Conservation (phyloP, 345 rosid species). For the Citrus maxima region DNA sequence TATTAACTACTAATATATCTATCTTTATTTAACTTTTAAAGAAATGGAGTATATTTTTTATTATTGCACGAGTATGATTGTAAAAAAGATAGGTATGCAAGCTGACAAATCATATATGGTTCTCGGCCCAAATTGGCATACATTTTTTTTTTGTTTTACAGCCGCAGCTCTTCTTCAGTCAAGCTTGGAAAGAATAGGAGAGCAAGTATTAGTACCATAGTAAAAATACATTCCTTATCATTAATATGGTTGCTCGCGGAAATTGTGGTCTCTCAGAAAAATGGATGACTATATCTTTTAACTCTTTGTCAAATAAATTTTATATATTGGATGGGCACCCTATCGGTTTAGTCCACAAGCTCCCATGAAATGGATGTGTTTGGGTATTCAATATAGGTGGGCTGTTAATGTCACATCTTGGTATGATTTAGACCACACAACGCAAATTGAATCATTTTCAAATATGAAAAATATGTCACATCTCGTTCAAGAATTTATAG, state of each 20-base stretch:
- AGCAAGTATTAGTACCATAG: no score
- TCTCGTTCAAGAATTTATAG: neutral
- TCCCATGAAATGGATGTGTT: neutral
- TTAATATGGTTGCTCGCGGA: no score
- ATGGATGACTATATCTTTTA: no score
- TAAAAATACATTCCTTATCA: no score
- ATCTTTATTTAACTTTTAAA: neutral
- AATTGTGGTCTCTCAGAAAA: no score
- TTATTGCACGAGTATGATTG: neutral
- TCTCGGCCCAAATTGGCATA: no score
- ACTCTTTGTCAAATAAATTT: neutral
- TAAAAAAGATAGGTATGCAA: neutral
- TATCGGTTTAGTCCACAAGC: neutral
- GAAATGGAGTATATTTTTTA: neutral
- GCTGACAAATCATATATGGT: neutral
- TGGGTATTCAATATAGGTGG: neutral
- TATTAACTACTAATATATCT: neutral
- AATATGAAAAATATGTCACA: neutral
- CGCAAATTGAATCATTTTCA: neutral
- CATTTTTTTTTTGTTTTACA: no score
- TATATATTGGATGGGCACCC: neutral
- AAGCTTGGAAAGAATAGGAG: no score
- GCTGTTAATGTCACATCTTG: conserved; percentile 3
- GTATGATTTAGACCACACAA: conserved; percentile 10
- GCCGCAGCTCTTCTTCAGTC: no score